phyloP scores from a whole-genome alignment of 31 red algal species.

The Porphyra umbilicalis region DNA sequence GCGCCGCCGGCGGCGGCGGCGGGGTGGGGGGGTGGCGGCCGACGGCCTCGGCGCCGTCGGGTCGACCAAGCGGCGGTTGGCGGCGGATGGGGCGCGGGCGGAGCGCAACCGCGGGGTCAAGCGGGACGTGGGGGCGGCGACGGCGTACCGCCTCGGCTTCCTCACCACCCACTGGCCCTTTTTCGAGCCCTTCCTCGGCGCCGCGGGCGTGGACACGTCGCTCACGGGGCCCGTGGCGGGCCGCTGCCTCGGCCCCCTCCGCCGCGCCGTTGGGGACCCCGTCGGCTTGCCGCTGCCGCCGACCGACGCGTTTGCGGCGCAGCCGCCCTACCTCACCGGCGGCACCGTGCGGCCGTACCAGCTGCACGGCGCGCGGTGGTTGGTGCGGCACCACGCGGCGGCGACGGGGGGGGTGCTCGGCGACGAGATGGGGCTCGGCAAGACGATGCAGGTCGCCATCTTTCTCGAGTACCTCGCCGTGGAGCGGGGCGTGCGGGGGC shows the following conservation, averaged over 20 bases:
- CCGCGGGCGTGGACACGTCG: background rate
- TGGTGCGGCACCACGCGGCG: slow-evolving; percentile 31
- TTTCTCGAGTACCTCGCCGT: slow-evolving; percentile 2
- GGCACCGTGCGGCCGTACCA: slow-evolving; percentile 35
- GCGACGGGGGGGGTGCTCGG: slow-evolving; percentile 30
- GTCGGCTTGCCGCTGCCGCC: background rate
- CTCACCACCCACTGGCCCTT: background rate
- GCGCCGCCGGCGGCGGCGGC: background rate
- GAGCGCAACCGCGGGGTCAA: background rate
- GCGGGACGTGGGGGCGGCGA: background rate
- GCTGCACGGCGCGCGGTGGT: slow-evolving; percentile 50
- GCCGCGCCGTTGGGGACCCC: background rate
- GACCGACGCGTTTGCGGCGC: background rate
- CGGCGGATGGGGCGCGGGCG: background rate
- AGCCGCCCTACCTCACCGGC: background rate
- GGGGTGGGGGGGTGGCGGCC: background rate
- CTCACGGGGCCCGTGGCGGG: background rate
- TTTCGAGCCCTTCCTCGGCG: background rate
- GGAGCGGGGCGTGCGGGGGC: slow-evolving; percentile 16
- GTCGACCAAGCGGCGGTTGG: background rate
- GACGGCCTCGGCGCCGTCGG: too few species aligned
- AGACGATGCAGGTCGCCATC: slow-evolving; percentile 1
- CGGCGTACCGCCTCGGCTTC: background rate
- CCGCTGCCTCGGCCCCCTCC: background rate
- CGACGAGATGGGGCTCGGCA: slow-evolving; percentile 3